Evolutionary conservation across 768 basidiomycete species (phyloP).

Genomic region (Suillus decipiens): DNA sequence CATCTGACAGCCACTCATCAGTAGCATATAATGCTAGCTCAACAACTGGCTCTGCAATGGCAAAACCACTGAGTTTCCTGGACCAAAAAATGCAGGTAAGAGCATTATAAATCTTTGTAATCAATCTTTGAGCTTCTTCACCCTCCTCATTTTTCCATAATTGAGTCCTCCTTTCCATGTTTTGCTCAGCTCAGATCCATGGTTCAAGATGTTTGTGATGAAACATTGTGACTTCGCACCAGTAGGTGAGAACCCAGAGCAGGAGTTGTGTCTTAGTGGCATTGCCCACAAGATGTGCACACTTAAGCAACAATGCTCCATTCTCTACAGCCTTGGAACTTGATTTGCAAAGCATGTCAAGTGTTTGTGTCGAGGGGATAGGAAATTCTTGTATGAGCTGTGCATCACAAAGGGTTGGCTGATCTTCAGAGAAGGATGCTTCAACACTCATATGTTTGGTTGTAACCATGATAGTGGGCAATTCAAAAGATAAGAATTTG

Average conservation of each 20-base stretch:
- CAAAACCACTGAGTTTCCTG: not conserved
- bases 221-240: not conserved
- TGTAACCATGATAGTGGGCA: not conserved
- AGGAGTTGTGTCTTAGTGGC: not conserved
- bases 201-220: not conserved
- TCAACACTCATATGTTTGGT: not conserved
- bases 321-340: not conserved
- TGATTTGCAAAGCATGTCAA: not conserved
- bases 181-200: not conserved
- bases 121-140: not conserved
- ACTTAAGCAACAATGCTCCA: not conserved
- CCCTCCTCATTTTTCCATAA: not conserved
- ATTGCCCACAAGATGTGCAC: not conserved
- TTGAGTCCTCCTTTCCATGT: not conserved
- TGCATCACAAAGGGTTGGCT: not conserved
- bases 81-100: not conserved
- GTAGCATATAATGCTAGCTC: not conserved
- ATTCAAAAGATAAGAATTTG: not conserved
- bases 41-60: not conserved
- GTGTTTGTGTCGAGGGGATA: not conserved
- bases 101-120: not conserved
- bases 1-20: not conserved
- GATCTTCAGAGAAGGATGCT: not conserved
- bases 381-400: not conserved
- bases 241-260: too few relatives aligned